Base-by-base conservation (phyloP, 164 flowering plant species). In the Paratinospora sagittata region DNA sequence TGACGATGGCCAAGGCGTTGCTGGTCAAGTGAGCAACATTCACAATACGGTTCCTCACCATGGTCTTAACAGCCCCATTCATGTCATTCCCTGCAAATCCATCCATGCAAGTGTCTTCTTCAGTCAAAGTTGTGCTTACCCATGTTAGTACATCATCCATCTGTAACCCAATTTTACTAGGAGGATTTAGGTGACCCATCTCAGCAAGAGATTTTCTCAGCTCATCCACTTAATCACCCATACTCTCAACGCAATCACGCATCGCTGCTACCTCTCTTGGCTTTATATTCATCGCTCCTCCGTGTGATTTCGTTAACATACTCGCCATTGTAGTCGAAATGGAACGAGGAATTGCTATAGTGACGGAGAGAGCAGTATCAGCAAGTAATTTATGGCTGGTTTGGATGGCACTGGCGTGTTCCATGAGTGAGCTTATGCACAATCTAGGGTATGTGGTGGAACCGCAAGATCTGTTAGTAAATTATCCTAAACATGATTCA, bases 121-220 rank as follows among this genome's bases (percentile, higher is more conserved):
- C 79, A 0, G 93, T 86, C 73, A 90, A 64, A 10, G 91, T 91
- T 3, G 96, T 91, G 74, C 96, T 90, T 21, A 89, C 86, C 90
- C 93, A 88, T 12, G 96, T 88, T 67, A 83, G 85, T 19, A 89
- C 70, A 67, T 87, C 81, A 69, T 27, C 85, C 69, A 88, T 85
- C 36, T 70, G 47, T 21, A 74, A 6, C 63, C 34, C 78, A 27
- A 80, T 82, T 10, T 84, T 41, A 0, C 74, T 37, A 2, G 77
- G 78, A 2, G 27, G 63, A 12, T 81, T 55, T n/a, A n/a, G n/a
- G 6, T 69, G 72, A 27, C 62, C 77, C 86, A 88, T 85, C 80
- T 90, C 90, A 6, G 45, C 78, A 1, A 85, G 33, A 1, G 92
- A 85, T 19, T 57, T 78, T 41, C 70, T 65, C 3, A 90, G 80